Evolutionary conservation across 768 basidiomycete genomes (phyloP), one percentile per base, ranked within the genome.

Genomic region (Lyophyllum shimeji): DNA sequence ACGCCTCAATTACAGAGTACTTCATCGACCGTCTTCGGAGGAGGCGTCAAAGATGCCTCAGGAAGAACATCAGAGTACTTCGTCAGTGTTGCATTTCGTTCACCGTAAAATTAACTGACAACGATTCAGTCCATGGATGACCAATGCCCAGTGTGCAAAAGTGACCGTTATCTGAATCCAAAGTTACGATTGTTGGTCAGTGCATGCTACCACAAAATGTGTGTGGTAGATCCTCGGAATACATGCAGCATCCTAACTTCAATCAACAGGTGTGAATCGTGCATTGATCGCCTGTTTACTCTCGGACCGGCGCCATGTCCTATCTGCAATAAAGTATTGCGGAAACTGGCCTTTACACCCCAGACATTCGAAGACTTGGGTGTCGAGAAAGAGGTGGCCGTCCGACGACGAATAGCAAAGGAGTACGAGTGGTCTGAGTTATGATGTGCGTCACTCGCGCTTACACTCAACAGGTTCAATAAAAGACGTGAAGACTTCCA

Each of bases 201-300:
- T 70, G 88, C 93, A 15, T 99, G 97, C 70, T 99, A 97, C 72
- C 97, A 99, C 74, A 97, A 97, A 81, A 96, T 98, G 97, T 45
- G 55, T 49, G 44, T 43, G 42, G 44, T n/a, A 44, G n/a, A 21
- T 50, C 20, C 45, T 31, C 18, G 24, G 27, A 42, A 13, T 34
- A 8, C 20, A 15, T n/a, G n/a, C 45, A 50, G 2, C 25, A 21
- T 43, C 15, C 24, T 31, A 18, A 51, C 58, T 31, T 48, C 37
- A 7, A 53, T 24, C 44, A 51, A 34, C 58, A 96, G 95, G 93
- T 98, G 97, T 75, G 96, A 98, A 76, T 93, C 93, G 1, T 99
- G 97, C 70, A 97, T 99, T 65, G 97, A 98, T 71, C 85, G 95
- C 7, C 71, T 98, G 39, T 99, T 96, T 72, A 96, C 95, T 1